phyloP scores from a whole-genome alignment of 345 rosid species.

The Populus euphratica region DNA sequence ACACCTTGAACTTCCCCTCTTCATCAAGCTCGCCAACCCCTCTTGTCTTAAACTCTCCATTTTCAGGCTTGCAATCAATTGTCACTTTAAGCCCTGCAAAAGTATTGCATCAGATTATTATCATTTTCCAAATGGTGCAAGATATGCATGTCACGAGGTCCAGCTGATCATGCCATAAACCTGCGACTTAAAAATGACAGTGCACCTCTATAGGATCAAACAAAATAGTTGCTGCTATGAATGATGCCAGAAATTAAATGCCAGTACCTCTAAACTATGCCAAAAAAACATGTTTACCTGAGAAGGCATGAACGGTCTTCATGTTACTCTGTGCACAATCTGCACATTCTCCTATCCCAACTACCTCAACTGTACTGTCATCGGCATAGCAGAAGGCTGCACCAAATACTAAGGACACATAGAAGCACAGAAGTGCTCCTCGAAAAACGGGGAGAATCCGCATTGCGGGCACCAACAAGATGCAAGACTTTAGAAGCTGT shows the following conservation, averaged over 20 bases:
- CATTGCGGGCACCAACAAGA: conserved; percentile 36
- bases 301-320: conserved; percentile 47
- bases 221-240: neutral
- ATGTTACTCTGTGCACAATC: conserved; percentile 41
- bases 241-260: neutral
- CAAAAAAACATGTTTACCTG: conserved; percentile 37
- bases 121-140: neutral
- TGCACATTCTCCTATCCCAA: conserved; percentile 67
- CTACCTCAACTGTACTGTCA: conserved; percentile 40
- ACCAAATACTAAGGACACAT: conserved; percentile 28
- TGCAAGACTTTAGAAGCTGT: conserved; percentile 2
- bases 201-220: neutral
- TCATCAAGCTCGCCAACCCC: conserved; percentile 56
- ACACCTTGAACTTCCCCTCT: conserved; percentile 58
- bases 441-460: conserved; percentile 36
- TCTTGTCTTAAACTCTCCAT: conserved; percentile 50
- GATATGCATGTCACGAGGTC: neutral
- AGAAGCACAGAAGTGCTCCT: conserved; percentile 46
- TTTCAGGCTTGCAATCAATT: conserved; percentile 59
- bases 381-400: conserved; percentile 39
- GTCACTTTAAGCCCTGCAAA: conserved; percentile 61
- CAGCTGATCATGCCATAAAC: neutral
- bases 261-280: neutral
- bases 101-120: neutral
- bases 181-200: neutral